Percentiles rank a stretch among this genome's conserved stretches.
These are phyloP conservation scores for Corymbia maculata DNA, from an alignment of 345 rosid species.

Conservation along the genomic window DNA sequence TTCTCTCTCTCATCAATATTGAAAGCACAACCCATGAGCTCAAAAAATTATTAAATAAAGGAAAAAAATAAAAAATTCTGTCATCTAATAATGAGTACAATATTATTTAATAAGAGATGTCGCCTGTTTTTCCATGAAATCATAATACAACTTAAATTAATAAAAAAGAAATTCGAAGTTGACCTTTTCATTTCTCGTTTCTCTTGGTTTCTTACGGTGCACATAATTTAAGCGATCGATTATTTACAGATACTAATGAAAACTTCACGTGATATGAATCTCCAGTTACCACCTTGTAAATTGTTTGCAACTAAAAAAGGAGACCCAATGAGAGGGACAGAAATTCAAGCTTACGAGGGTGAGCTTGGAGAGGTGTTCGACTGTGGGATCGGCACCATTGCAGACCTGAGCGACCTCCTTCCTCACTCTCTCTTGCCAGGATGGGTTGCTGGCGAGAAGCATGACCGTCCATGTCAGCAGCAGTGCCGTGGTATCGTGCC, in stretches of 20 bases:
- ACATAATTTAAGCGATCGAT: not conserved
- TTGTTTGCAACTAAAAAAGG: not conserved
- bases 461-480: conserved; percentile 90
- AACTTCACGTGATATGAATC: not conserved
- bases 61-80: not conserved
- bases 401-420: conserved; percentile 56
- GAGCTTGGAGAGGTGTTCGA: conserved; percentile 69
- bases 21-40: not conserved
- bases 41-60: not conserved
- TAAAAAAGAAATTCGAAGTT: not conserved
- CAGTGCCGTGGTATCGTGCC: conserved; percentile 89
- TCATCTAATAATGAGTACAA: not conserved
- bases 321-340: not conserved
- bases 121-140: not conserved
- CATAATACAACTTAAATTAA: not conserved
- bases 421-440: conserved; percentile 80
- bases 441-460: conserved; percentile 77
- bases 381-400: conserved; percentile 46
- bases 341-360: conserved; percentile 34
- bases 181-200: not conserved
- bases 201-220: not conserved
- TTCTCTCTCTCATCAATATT: not conserved
- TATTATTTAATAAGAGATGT: not conserved
- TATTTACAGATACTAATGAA: not conserved
- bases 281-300: not conserved